phyloP scores from a whole-genome alignment of 148 eudicot species.

The Vaccinium myrtillus region DNA sequence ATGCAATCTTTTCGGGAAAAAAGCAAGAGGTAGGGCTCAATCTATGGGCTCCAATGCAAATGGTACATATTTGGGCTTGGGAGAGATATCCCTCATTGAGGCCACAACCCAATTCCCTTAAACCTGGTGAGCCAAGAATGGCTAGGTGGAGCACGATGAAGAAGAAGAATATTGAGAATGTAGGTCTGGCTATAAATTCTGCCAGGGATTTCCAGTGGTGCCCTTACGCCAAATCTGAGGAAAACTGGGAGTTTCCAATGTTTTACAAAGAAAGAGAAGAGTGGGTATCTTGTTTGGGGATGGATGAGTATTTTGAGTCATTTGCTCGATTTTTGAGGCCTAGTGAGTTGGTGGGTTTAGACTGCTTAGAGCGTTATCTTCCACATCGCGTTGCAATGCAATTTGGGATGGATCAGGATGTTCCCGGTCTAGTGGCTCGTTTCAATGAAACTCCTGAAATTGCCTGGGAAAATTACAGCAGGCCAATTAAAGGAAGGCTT shows the following conservation, averaged over 20 bases:
- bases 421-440: conserved; percentile 19
- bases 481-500: conserved; percentile 16
- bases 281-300: conserved; percentile 16
- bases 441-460: conserved; percentile 5
- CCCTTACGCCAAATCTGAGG: conserved; percentile 30
- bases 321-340: conserved; percentile 35
- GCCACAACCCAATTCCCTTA: conserved; percentile 23
- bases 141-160: conserved; percentile 38
- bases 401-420: conserved; percentile 54
- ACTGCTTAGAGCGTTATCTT: conserved; percentile 36
- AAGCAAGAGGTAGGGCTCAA: background rate
- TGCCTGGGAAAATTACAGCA: conserved; percentile 24
- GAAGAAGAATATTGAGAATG: background rate
- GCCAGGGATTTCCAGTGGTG: conserved; percentile 31
- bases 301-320: conserved; percentile 22
- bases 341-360: conserved; percentile 44
- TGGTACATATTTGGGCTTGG: conserved; percentile 64
- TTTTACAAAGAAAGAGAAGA: conserved; percentile 21
- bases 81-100: conserved; percentile 46
- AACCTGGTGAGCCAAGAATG: conserved; percentile 33
- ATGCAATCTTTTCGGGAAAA: background rate
- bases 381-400: conserved; percentile 60
- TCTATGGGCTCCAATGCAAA: conserved; percentile 35
- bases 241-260: conserved; percentile 15
- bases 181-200: background rate